Base-by-base conservation (phyloP, 148 eudicot genomes). In the Rhododendron mucronatum region DNA sequence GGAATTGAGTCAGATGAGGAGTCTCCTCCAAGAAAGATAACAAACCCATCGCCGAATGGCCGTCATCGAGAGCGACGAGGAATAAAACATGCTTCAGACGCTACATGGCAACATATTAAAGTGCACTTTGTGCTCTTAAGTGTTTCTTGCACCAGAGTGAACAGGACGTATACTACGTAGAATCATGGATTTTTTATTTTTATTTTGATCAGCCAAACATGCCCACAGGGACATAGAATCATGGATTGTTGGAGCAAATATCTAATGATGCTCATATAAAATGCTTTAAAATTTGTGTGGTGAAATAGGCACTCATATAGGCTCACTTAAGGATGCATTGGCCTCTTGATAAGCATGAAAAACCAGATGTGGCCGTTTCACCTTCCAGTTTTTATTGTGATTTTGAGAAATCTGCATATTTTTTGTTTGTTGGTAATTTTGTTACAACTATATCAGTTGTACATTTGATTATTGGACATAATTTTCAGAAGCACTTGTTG, bases 1-100 rank as follows among this genome's bases (percentile, higher is more conserved):
- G 98, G 84, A 84, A 91, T 95, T 8, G 98, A 95, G 61, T 96
- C 98, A 61, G 99, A 96, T 84, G 98, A 95, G 88, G 99, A 96
- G 18, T 94, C 97, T 88, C 94, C 97, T 78, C 97, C 89, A 37
- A 92, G 93, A 86, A 96, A 95, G 88, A 84, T 91, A 23, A 44
- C 95, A 73, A n/a, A 13, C 95, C 35, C 98, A 93, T 87, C 94
- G 98, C 13, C 89, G 98, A 76, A 92, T 90, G 97, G 93, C 95
- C 48, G 94, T 96, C 59, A 91, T 86, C 82, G 98, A 94, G 8
- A 95, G 98, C 85, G 99, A 96, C 71, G 99, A 95, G 26, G 99
- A 96, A 7, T 96, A 92, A 91, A 65, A 84, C 57, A 51, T 82
- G 55, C 78, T 76, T 44, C 59, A 44, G 63, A 44, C 13, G 35